Conservation (phyloP, 352 stramenopile genomes). For the Peronospora tabacina region DNA sequence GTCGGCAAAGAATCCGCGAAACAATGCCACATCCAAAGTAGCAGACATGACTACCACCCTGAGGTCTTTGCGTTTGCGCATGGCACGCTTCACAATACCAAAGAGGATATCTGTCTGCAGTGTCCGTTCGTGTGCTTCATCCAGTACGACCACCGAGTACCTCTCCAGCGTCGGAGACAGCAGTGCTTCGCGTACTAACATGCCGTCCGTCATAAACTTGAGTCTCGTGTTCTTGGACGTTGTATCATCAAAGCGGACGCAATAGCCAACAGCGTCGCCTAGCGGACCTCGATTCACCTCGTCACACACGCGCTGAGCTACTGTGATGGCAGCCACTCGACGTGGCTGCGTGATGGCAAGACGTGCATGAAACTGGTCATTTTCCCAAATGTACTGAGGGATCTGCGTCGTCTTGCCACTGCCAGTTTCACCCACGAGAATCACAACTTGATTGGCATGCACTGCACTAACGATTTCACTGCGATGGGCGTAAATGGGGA, state of each 20-base stretch:
- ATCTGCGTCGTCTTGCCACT: slow-evolving; percentile 90
- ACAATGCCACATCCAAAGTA: slow-evolving; percentile 92
- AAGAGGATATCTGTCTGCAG: slow-evolving; percentile 89
- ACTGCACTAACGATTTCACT: slow-evolving; percentile 59
- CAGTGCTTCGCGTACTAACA: slow-evolving; percentile 87
- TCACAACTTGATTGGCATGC: slow-evolving; percentile 62
- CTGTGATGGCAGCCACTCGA: slow-evolving; percentile 74
- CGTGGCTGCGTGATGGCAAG: slow-evolving; percentile 81
- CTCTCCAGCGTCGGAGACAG: slow-evolving; percentile 58
- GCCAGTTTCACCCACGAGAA: slow-evolving; percentile 86
- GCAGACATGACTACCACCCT: slow-evolving; percentile 98
- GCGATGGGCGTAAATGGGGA: slow-evolving; percentile 73
- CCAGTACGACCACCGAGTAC: slow-evolving; percentile 79
- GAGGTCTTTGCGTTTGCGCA: slow-evolving; percentile 79
- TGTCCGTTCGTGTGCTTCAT: slow-evolving; percentile 86
- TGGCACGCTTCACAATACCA: slow-evolving; percentile 78
- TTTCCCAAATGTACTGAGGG: slow-evolving; percentile 81
- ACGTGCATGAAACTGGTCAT: slow-evolving; percentile 30
- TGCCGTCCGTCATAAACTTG: slow-evolving; percentile 91
- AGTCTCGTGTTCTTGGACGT: slow-evolving; percentile 82
- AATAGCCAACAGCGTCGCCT: slow-evolving; percentile 84
- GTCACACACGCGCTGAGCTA: slow-evolving; percentile 73
- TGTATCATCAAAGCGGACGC: slow-evolving; percentile 92
- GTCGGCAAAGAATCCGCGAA: slow-evolving; percentile 91
- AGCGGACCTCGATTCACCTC: slow-evolving; percentile 44